These are phyloP conservation scores for Syzygium syzygioides DNA, from an alignment of 441 rosid species.

Conservation along the genomic window DNA sequence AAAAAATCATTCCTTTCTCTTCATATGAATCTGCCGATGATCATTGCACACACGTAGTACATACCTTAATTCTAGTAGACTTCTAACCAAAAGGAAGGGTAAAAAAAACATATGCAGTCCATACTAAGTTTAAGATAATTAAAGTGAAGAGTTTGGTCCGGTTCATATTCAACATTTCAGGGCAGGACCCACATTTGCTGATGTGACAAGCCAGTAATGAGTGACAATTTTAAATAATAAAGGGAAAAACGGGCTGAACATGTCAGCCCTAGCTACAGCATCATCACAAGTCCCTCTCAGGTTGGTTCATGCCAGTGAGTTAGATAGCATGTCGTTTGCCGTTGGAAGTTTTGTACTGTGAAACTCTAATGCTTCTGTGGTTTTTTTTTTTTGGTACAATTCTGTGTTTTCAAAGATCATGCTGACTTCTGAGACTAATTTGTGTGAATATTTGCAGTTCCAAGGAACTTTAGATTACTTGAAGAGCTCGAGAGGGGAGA, in stretches of 20 bases:
- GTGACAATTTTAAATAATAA: background rate
- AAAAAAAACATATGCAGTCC: background rate
- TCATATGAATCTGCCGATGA: background rate
- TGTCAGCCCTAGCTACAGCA: background rate
- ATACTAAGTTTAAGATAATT: background rate
- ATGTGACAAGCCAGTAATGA: background rate
- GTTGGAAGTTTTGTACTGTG: background rate
- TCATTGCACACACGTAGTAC: background rate
- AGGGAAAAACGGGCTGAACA: background rate
- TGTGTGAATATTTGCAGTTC: slow-evolving; percentile 32
- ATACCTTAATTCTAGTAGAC: background rate
- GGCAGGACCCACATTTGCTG: background rate
- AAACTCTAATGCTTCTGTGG: background rate
- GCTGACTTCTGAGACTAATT: background rate
- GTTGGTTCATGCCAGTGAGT: background rate
- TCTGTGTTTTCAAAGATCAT: background rate
- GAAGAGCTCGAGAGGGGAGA: slow-evolving; percentile 85
- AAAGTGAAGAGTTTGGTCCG: background rate
- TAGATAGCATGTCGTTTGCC: background rate
- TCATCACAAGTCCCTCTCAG: background rate
- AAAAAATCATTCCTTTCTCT: background rate
- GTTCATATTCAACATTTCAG: background rate
- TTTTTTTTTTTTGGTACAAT: background rate
- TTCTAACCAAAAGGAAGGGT: background rate
- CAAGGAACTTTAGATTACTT: slow-evolving; percentile 62